These are phyloP conservation scores for Odontarrhena argentea DNA, from an alignment of 345 rosid species.

Conservation along the genomic window DNA sequence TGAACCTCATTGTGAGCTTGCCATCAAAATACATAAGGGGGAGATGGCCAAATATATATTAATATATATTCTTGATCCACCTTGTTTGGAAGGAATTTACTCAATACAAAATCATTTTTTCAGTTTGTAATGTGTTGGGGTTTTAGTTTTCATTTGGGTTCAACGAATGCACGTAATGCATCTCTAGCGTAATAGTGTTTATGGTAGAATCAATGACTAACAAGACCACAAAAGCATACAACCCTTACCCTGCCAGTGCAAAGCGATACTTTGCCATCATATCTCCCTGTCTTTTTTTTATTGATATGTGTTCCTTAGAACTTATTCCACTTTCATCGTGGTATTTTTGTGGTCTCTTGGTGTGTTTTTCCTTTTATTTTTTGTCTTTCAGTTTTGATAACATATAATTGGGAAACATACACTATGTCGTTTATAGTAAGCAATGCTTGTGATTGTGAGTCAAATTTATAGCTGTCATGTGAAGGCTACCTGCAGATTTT, in stretches of 20 bases:
- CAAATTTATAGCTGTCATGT: neutral
- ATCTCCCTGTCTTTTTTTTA: neutral
- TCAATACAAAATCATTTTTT: too few relatives aligned
- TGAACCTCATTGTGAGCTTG: neutral
- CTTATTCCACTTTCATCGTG: neutral
- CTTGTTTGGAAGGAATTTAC: too few relatives aligned
- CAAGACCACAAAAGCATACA: neutral
- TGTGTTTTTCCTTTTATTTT: neutral
- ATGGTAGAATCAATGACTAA: neutral
- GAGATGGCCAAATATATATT: too few relatives aligned
- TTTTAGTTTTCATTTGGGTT: too few relatives aligned
- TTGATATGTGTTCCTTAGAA: neutral
- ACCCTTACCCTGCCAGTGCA: neutral
- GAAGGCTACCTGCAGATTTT: constrained; percentile 5
- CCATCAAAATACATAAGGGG: too few relatives aligned
- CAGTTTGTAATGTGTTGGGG: too few relatives aligned
- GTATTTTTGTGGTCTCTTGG: neutral
- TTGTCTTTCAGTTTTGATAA: neutral
- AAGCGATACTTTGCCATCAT: neutral
- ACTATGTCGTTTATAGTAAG: neutral
- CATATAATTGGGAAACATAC: neutral
- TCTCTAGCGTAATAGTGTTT: neutral
- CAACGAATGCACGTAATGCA: neutral
- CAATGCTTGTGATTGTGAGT: neutral
- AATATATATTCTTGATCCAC: too few relatives aligned